Evolutionary conservation across 805 yeast genomes (phyloP), one percentile per base, ranked within the genome.

Genomic region (Ogataea saltuana): DNA sequence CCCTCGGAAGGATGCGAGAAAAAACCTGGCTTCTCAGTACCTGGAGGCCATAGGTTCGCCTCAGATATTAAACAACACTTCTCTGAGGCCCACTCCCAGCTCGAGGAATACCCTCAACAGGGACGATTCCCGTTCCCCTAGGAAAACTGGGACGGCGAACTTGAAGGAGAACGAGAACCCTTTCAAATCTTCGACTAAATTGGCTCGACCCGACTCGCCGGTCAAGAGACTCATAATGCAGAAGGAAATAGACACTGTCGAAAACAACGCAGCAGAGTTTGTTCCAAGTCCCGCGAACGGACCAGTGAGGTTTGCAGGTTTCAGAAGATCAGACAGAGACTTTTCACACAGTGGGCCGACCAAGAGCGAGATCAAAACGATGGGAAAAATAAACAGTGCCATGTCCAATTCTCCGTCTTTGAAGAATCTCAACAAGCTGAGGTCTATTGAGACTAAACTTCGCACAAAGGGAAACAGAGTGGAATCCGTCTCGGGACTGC

Each of bases 381-480:
- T 65, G 67, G 60, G 61, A n/a, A 52, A 58, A 32, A 63, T 64
- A 31, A 60, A 54, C 34, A 55, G 62, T 29, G 63, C 61, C 1
- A 59, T 66, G 59, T 56, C 68, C 1, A 59, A 55, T 18, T 67
- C 70, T 1, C 71, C 71, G 1, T 65, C 69, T 10, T 42, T 61
- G 51, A 65, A 67, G 40, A 64, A 64, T 35, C 45, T 65, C 38
- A 59, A 58, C 45, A 64, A 63, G 33, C 46, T 64, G 42, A 56
- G 54, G 35, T 47, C 49, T 4, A 61, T 65, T 20, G 68, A 65
- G 39, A 45, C 49, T 11, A 61, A 58, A 37, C 40, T 64, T 13
- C 50, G 48, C 7, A 33, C 32, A 28, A 36, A 29, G 22, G 44
- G 49, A 16, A 22, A 39, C 4, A 47, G 50, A 16, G 46, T 45